Base-by-base conservation (phyloP, 192 early-diverging fungal species). In the Coemansia biformis region DNA sequence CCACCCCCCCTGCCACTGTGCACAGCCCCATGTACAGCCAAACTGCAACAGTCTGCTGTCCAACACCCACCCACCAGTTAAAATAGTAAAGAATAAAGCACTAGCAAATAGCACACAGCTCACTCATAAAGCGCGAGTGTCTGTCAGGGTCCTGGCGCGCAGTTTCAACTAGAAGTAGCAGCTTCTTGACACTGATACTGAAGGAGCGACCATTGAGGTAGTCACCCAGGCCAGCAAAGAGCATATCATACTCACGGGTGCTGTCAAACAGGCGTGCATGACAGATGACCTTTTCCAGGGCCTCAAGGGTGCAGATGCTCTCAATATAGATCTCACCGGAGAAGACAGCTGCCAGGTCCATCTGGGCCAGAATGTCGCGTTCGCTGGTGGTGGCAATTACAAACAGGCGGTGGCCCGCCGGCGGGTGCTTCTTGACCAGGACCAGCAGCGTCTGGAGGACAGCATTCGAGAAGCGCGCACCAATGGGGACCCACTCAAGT, bases 401-500 rank as follows among this genome's bases (percentile, higher is more conserved):
- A n/a, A 99, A 64, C n/a, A 99, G 77, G 14, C 84, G 78, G 18
- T 83, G 81, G 31, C 78, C 83, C 61, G 87, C 86, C 26, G 89
- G 90, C 28, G 96, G 96, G 41, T 78, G 79, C 58, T 90, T 92
- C 74, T 95, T 95, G 24, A 99, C 61, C 43, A 99, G 62, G 5
- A 99, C 93, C 33, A 94, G 72, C 35, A 99, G 75, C 1, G 93
- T 90, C 61, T 99, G 96, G 11, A 99, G 68, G 1, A 96, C 82
- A 2, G 78, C 64, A 68, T 96, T 99, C 16, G 93, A 95, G 61
- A 99, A 96, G 14, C 92, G 79, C 24, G 93, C 86, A 26, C 96
- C 96, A 65, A 99, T 93, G 4, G 85, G 80, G 1, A 96, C 93
- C 81, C 87, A 99, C 40, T 96, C 94, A 77, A 96, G 57, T 9